Evolutionary conservation across 2,329 filamentous ascomycete genomes (phyloP), one percentile per base, ranked within the genome.

Genomic region (Fusarium sp.): DNA sequence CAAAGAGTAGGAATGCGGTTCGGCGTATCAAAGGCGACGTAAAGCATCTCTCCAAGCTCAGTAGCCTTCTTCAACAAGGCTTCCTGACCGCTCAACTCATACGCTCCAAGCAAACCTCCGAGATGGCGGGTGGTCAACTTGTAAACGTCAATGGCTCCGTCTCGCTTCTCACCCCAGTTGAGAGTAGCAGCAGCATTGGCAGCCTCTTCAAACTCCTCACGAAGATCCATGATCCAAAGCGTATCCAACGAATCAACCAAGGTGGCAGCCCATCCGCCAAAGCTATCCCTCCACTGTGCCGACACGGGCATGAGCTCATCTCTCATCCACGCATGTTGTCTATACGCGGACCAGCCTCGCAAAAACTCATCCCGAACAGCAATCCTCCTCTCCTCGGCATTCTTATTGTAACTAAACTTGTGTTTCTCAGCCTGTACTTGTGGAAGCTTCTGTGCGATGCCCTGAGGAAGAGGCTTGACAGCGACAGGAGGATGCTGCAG

Each of bases 181-280:
- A 92, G 75, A 7, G 82, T 78, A 16, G 81, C 82, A 7, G 88
- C 84, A 2, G 88, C 88, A 31, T 82, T 81, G 3, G 88, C 85
- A 6, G 91, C 90, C 20, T 86, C 80, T 54, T 85, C 82, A 72
- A 91, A 92, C 22, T 92, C 91, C 2, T 87, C 83, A 35, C 86
- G 81, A 24, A 92, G 79, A 13, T 82, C 89, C 90, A 92, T 91
- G 57, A 92, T 92, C 85, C 87, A 89, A 2, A 92, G 85, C 0
- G 90, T 91, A 67, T 92, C 90, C 50, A 92, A 82, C 0, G 86
- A 83, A 77, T 92, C 91, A 37, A 92, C 87, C 54, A 92, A 80
- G 0, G 90, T 91, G 11, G 89, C 90, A 1, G 86, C 89, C 86
- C 88, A 90, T 29, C 87, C 86, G 5, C 88, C 87, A 78, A 89